Base-by-base conservation (phyloP, 2,329 filamentous ascomycete genomes). In the Clarireedia hainanense region DNA sequence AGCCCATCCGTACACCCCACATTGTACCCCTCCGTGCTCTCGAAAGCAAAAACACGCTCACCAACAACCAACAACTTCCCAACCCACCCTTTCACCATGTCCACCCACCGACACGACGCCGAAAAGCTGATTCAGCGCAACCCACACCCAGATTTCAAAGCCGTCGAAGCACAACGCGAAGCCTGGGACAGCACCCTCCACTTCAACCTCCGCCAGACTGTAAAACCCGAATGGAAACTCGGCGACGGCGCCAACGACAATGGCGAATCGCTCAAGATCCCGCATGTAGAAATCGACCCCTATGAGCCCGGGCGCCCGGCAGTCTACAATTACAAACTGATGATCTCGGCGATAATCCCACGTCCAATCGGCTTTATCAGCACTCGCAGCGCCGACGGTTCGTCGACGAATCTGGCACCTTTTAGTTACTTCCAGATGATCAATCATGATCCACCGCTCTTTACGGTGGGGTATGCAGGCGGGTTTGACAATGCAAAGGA, bases 351-450 rank as follows among this genome's bases (percentile, higher is more conserved):
- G 60, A 82, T 96, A 62, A 80, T 91, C 15, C 92, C 92, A 1
- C 82, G 92, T 12, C 92, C 92, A 12, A 86, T 96, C 67, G 82
- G 80, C 52, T 80, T 85, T 69, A 67, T 85, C 34, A 81, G 77
- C 58, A 81, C 82, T 9, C 68, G 72, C 52, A 75, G 75, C 23
- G 64, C 71, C 3, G 86, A 91, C 65, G 89, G 88, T 23, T 71
- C 66, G 36, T 76, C 73, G 27, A 82, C 81, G 15, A 97, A 96
- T 72, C 78, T 96, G 2, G 89, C 91, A 0, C 91, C 91, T 0
- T 96, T 94, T 71, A 88, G 82, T 67, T 96, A 94, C 75, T 90
- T 91, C 70, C 86, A 90, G 69, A 72, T 96, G 60, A 78, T 96
- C 62, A 84, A 83, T 70, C 88, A 94, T 69, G 91, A 96, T 68